phyloP scores from a whole-genome alignment of 192 early-diverging fungal species.

The Martensiomyces pterosporus region DNA sequence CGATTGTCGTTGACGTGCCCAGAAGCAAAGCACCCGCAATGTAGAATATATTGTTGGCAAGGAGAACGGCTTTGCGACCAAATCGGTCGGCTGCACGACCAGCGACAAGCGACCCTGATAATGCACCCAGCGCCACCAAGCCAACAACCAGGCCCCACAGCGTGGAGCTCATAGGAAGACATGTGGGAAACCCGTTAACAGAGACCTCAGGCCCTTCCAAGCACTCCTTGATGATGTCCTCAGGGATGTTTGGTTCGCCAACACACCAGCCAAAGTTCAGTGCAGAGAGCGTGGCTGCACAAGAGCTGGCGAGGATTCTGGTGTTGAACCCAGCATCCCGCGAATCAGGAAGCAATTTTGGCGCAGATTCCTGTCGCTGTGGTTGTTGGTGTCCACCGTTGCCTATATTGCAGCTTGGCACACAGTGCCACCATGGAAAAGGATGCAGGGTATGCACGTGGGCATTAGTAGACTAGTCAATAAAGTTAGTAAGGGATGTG shows the following conservation, averaged over 20 bases:
- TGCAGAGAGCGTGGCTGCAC: constrained; percentile 39
- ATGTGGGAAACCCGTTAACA: constrained; percentile 36
- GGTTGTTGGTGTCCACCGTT: too few species aligned
- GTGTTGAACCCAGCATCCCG: constrained; percentile 25
- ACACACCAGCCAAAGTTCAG: constrained; percentile 53
- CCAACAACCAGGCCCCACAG: constrained; percentile 57
- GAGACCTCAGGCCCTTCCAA: constrained; percentile 14
- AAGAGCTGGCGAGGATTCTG: constrained; percentile 17
- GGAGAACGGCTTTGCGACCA: constrained; percentile 61
- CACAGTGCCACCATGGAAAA: too few species aligned
- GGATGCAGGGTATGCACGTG: too few species aligned
- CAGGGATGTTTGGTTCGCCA: constrained; percentile 55
- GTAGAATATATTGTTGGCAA: constrained; percentile 63
- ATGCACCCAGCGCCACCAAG: constrained; percentile 57
- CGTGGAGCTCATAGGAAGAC: constrained; percentile 39
- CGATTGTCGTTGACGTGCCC: constrained; percentile 52
- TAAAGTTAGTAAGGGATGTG: too few species aligned
- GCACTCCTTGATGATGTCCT: constrained; percentile 47
- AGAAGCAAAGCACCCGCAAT: constrained; percentile 63
- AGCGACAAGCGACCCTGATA: constrained; percentile 59
- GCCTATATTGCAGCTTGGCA: too few species aligned
- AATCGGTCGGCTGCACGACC: constrained; percentile 54
- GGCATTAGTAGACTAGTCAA: too few species aligned
- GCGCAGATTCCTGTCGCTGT: too few species aligned
- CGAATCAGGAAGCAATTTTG: constrained; percentile 42